Conservation (phyloP, 257 asterid genomes). For the Apocynum venetum region DNA sequence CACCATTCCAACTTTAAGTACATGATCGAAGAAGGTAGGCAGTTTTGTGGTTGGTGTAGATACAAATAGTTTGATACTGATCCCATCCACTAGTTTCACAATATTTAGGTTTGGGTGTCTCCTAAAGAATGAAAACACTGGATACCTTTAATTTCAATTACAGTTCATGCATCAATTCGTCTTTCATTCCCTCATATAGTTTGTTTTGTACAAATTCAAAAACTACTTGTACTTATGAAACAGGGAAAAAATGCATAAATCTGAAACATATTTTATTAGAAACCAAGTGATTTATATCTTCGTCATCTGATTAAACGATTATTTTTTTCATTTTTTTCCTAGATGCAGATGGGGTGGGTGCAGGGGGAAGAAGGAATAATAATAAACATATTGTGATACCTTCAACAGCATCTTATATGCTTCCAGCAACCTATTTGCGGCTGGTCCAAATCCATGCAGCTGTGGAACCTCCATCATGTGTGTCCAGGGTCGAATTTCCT, state of each 20-base stretch:
- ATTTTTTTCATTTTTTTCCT: neutral
- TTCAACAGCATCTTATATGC: slow-evolving; percentile 97
- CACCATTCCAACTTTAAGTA: neutral
- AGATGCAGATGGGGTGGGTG: neutral
- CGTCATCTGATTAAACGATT: neutral
- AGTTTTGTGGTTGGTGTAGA: neutral
- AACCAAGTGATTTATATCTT: neutral
- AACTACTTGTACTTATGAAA: no score
- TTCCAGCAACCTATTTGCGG: slow-evolving; percentile 90
- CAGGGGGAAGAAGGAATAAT: neutral
- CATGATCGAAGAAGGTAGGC: neutral
- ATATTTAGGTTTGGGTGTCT: no score
- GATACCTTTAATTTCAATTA: no score
- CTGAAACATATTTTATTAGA: neutral
- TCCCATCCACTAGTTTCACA: no score
- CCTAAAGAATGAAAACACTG: no score
- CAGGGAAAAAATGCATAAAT: no score
- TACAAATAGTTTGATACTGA: neutral
- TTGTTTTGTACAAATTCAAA: neutral
- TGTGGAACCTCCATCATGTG: slow-evolving; percentile 99
- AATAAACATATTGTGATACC: slow-evolving; percentile 38
- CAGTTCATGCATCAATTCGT: neutral
- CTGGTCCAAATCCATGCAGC: slow-evolving; percentile 98
- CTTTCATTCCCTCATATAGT: neutral
- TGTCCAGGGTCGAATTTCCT: slow-evolving; percentile 99